Evolutionary conservation across 169 alveolate species (phyloP), one percentile per base, ranked within the genome.

Genomic region (Plasmodium malariae): DNA sequence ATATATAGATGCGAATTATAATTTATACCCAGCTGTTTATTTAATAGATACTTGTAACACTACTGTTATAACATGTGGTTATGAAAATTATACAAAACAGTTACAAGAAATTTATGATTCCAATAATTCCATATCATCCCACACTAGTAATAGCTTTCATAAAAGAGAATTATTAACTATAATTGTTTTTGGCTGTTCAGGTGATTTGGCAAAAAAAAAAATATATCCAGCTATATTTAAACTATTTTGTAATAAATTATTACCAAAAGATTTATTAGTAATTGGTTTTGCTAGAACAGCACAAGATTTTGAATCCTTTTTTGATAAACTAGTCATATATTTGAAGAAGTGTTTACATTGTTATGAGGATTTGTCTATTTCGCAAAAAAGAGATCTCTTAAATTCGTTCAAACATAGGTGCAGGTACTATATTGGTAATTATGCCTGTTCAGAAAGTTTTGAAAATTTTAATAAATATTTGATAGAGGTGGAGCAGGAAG

Each of bases 191-290:
- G 95, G 95, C 19, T 93, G 94, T n/a, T 86, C 93, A 49, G 95
- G 95, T 11, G 94, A 93, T 87, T 89, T 93, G 19, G 95, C 95
- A 1, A 87, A 88, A 74, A 93, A 83, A 63, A 93, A 93, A 88
- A 89, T 92, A 11, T 93, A 93, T 55, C 95, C 94, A 14, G 94
- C 95, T 12, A 69, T 93, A 36, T 93, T 93, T 88, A 88, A 92
- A 85, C 85, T 93, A 19, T 93, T 89, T 55, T 93, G 95, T 86
- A 93, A 93, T 72, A 92, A 93, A n/a, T 83, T 65, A 14, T 74
- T 93, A 19, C 95, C 95, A 24, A 91, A 88, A 55, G 70, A 86
- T 54, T 72, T 93, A 65, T 88, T 86, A 72, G 57, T 93, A 40
- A 88, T 93, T 51, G 95, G 92, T 49, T 78, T 91, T 74, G 74